phyloP scores from a whole-genome alignment of 371 early-diverging fungal species.

The Massospora cicadina region DNA sequence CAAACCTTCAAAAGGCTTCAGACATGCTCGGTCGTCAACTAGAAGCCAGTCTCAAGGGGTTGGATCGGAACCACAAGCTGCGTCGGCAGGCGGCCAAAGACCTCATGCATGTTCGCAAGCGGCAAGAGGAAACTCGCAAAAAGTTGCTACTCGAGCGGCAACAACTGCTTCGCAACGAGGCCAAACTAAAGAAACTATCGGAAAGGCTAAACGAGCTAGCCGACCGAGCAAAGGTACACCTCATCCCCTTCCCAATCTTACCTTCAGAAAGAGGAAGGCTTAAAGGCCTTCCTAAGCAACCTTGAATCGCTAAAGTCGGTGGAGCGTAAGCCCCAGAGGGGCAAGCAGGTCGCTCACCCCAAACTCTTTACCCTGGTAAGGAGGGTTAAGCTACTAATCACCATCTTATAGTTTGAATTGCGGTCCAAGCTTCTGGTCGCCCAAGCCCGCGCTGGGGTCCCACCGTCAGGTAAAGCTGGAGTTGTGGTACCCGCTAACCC shows the following conservation, averaged over 20 bases:
- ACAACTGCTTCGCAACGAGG: neutral
- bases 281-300: neutral
- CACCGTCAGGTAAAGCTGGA: neutral
- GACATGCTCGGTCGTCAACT: neutral
- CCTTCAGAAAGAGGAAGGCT: neutral
- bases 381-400: neutral
- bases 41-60: neutral
- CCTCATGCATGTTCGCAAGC: neutral
- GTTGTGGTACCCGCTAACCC: neutral
- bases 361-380: neutral
- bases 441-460: neutral
- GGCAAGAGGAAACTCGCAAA: neutral
- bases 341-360: neutral
- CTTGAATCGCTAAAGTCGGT: neutral
- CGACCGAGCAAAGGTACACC: neutral
- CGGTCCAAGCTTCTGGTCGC: neutral
- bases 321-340: neutral
- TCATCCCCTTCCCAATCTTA: neutral
- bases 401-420: neutral
- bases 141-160: neutral
- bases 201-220: neutral
- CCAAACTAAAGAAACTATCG: neutral
- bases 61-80: neutral
- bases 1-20: neutral
- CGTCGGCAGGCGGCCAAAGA: neutral